Evolutionary conservation across 1,284 basidiomycete genomes (phyloP), one percentile per base, ranked within the genome.

Genomic region (Trametes polyzona): DNA sequence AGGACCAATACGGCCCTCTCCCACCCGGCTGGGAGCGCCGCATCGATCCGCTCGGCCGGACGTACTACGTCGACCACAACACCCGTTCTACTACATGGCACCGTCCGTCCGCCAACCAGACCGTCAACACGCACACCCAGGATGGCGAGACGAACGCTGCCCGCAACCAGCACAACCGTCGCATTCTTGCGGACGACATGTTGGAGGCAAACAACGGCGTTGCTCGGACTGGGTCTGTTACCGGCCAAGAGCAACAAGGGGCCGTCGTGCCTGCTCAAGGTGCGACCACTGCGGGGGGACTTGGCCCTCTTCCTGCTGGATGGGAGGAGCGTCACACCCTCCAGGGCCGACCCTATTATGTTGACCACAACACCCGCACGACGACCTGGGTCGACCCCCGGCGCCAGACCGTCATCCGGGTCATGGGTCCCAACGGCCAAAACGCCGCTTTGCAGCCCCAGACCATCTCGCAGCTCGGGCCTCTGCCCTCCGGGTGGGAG

Each of bases 331-430:
- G 96, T 36, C 91, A 93, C 69, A 98, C 96, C 1, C 91, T 96
- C n/a, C 95, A 98, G 75, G 96, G 96, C 5, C 83, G 97, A 44
- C 94, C 96, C 1, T 99, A 98, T 79, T 98, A 97, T 71, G 96
- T 99, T 26, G 93, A 96, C 69, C 95, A 97, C 78, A 93, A 93
- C 71, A 95, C 94, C 0, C 87, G 97, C 24, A 97, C 95, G 32
- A 98, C 96, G 16, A 98, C 96, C 21, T 99, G 96, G 96, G 95
- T 95, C 29, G 97, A 99, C 73, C 97, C 97, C 4, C 88, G 96
- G 36, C 88, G 95, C 21, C 88, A 91, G 73, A 88, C 87, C 56
- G 82, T 90, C 61, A 80, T 90, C 44, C 88, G 87, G 55, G 88
- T 91, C 58, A 87, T 91, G 78, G 88, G 86, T 24, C 87, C 88